Evolutionary conservation across 257 asterid genomes (phyloP).

Genomic region (Lantana camara): DNA sequence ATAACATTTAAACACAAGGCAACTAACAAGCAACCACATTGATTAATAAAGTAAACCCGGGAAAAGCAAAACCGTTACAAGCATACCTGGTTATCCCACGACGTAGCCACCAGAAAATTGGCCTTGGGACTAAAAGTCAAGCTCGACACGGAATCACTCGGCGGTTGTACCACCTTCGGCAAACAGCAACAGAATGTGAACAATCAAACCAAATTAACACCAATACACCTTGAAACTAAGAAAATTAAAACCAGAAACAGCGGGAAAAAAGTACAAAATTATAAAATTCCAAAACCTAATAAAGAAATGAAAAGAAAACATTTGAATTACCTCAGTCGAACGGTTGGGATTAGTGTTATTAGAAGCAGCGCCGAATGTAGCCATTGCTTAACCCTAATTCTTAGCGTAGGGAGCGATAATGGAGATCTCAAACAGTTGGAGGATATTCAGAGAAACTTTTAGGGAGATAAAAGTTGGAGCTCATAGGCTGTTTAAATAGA

Average conservation of each 20-base stretch:
- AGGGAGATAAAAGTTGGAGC: background rate
- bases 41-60: background rate
- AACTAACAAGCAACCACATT: background rate
- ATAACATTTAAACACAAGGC: background rate
- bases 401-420: background rate
- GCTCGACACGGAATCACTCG: conserved; percentile 84
- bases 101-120: conserved; percentile 71
- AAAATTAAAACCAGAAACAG: background rate
- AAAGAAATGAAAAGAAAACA: conserved; percentile 6
- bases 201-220: background rate
- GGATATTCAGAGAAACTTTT: conserved; percentile 5
- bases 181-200: conserved; percentile 1
- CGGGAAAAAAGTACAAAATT: background rate
- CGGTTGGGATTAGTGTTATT: conserved; percentile 72
- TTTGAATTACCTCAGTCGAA: conserved; percentile 65
- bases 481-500: too few relatives aligned
- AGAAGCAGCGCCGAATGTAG: conserved; percentile 59
- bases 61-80: background rate
- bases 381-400: conserved; percentile 54
- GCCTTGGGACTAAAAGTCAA: conserved; percentile 88
- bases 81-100: conserved; percentile 96
- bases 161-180: conserved; percentile 72
- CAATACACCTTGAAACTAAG: background rate
- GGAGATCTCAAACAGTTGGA: background rate
- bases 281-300: background rate